Percentiles rank a stretch among this genome's conserved stretches.
These are phyloP conservation scores for Candida tetrigidarum DNA, from an alignment of 1,139 yeast genomes.

Conservation along the genomic window DNA sequence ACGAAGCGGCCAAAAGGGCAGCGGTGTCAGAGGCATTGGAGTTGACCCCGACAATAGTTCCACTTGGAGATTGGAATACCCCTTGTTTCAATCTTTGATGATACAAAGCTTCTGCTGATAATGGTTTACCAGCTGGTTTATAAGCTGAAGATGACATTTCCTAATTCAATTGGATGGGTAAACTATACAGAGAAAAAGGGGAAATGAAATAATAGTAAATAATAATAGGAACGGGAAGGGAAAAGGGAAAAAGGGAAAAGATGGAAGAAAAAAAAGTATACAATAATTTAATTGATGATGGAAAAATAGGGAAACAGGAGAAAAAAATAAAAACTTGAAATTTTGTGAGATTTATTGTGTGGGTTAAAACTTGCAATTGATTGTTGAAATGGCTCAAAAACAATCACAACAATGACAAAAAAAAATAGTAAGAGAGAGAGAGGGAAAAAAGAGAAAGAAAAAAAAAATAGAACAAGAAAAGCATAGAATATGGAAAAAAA, in stretches of 20 bases:
- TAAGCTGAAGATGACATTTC: slow-evolving; percentile 54
- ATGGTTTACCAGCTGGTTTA: slow-evolving; percentile 69
- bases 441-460: not conserved
- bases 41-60: slow-evolving; percentile 70
- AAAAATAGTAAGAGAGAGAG: not conserved
- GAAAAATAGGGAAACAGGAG: slow-evolving; percentile 2
- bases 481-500: not conserved
- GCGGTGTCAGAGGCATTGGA: slow-evolving; percentile 75
- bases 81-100: slow-evolving; percentile 81
- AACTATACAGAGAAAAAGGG: not conserved
- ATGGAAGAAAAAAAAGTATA: not conserved
- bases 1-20: slow-evolving; percentile 70
- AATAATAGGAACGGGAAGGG: not conserved
- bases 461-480: not conserved
- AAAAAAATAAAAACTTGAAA: not conserved
- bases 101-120: slow-evolving; percentile 76
- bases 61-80: slow-evolving; percentile 70
- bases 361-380: too few species aligned
- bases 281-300: slow-evolving; percentile 4
- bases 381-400: slow-evolving; percentile 3
- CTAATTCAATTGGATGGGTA: not conserved
- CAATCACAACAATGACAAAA: not conserved
- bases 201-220: not conserved
- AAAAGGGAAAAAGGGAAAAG: slow-evolving; percentile 22
- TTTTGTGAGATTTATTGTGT: not conserved